phyloP scores from a whole-genome alignment of 75 land plant species.

The Pinus taeda region DNA sequence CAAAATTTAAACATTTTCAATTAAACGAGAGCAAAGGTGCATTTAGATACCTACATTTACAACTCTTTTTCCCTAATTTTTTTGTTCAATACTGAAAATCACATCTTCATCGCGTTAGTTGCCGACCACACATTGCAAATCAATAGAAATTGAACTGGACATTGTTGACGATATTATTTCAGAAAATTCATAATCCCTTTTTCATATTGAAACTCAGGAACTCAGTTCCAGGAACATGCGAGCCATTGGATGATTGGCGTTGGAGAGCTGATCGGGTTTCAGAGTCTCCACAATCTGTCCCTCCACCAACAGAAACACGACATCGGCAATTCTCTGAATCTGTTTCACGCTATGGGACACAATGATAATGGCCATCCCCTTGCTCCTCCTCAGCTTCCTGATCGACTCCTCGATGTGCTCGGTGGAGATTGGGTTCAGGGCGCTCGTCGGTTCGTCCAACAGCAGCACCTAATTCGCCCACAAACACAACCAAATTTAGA shows the following conservation, averaged over 20 bases:
- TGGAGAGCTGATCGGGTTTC: slow-evolving; percentile 51
- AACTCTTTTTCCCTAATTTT: too few relatives aligned
- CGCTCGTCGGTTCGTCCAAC: slow-evolving; percentile 94
- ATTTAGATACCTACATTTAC: too few relatives aligned
- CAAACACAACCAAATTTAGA: background rate
- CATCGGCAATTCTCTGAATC: slow-evolving; percentile 76
- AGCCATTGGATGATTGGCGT: slow-evolving; percentile 85
- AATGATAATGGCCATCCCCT: slow-evolving; percentile 64
- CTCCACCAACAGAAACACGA: slow-evolving; percentile 68
- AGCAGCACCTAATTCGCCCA: slow-evolving; percentile 51
- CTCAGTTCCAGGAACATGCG: slow-evolving; percentile 69
- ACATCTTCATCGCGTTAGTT: too few relatives aligned
- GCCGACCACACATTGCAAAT: too few relatives aligned
- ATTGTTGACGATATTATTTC: too few relatives aligned
- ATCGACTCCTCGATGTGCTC: slow-evolving; percentile 83
- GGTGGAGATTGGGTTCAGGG: slow-evolving; percentile 88
- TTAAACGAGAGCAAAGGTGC: too few relatives aligned
- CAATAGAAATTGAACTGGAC: too few relatives aligned
- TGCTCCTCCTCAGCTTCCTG: slow-evolving; percentile 47
- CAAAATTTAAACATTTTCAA: too few relatives aligned
- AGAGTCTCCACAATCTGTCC: slow-evolving; percentile 82
- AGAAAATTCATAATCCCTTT: too few relatives aligned
- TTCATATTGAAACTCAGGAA: slow-evolving; percentile 2
- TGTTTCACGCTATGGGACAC: slow-evolving; percentile 96
- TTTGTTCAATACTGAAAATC: too few relatives aligned